These are phyloP conservation scores for Zygnema circumcarinatum DNA, from an alignment of 139 green algal species.

Conservation along the genomic window DNA sequence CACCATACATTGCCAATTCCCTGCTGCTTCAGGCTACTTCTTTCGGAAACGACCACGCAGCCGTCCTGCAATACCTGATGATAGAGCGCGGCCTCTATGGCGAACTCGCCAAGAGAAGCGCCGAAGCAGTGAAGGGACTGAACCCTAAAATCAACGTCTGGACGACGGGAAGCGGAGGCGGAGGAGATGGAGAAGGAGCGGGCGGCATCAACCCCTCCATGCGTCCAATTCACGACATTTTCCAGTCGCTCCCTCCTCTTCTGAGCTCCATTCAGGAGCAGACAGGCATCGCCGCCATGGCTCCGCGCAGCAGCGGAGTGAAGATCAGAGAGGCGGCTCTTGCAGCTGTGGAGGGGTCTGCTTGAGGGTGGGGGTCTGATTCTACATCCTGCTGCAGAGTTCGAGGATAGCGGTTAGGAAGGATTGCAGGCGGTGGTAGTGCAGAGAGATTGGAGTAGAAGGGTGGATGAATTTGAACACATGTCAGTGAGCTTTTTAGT, in stretches of 20 bases:
- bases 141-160: slow-evolving; percentile 46
- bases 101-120: slow-evolving; percentile 18
- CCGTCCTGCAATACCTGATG: slow-evolving; percentile 33
- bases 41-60: not conserved
- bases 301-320: too few relatives aligned
- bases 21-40: not conserved
- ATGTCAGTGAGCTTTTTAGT: too few relatives aligned
- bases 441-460: too few relatives aligned
- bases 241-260: slow-evolving; percentile 30
- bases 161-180: slow-evolving; percentile 5
- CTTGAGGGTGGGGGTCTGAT: too few relatives aligned
- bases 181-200: not conserved
- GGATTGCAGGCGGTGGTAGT: too few relatives aligned
- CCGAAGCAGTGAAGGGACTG: slow-evolving; percentile 22
- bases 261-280: slow-evolving; percentile 32
- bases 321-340: too few relatives aligned
- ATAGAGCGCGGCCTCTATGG: not conserved
- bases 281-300: slow-evolving; percentile 25
- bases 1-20: too few relatives aligned
- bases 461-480: too few relatives aligned
- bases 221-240: slow-evolving; percentile 29
- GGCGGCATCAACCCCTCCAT: not conserved
- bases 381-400: too few relatives aligned
- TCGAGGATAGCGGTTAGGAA: too few relatives aligned
- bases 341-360: too few relatives aligned